Conservation (phyloP, 2,329 filamentous ascomycete genomes). For the Emmonsiellopsis sp. region DNA sequence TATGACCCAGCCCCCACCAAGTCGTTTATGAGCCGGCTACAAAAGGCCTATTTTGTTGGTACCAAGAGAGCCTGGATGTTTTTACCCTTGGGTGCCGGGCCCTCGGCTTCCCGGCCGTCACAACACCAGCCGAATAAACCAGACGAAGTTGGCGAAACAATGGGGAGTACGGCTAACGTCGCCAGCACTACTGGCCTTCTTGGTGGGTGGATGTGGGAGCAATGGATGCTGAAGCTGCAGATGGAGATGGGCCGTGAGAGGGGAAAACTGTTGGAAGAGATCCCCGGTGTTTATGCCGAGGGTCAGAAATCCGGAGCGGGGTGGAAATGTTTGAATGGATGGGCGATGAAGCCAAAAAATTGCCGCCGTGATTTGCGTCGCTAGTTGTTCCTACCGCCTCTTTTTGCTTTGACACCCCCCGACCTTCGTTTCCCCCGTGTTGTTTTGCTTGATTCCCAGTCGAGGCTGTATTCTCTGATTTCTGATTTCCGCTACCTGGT, state of each 20-base stretch:
- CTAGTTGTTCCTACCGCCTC: neutral
- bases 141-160: slow-evolving; percentile 35
- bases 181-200: slow-evolving; percentile 72
- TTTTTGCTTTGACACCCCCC: neutral
- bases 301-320: slow-evolving; percentile 49
- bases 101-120: slow-evolving; percentile 31
- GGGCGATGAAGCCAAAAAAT: slow-evolving; percentile 44
- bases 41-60: slow-evolving; percentile 66
- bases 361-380: neutral
- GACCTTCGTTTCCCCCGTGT: neutral
- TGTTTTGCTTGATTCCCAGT: neutral
- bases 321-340: slow-evolving; percentile 53
- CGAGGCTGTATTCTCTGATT: too few relatives aligned
- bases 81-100: slow-evolving; percentile 63
- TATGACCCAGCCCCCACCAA: slow-evolving; percentile 83
- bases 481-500: too few relatives aligned
- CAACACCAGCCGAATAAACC: slow-evolving; percentile 28
- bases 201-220: slow-evolving; percentile 89
- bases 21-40: slow-evolving; percentile 66
- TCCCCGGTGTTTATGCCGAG: slow-evolving; percentile 51
- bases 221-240: slow-evolving; percentile 84
- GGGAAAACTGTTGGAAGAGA: slow-evolving; percentile 43
- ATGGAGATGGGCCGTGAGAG: slow-evolving; percentile 69
- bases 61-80: slow-evolving; percentile 83
- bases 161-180: slow-evolving; percentile 62